A percentile compares a stretch with the other conserved stretches of the same genome.
These are phyloP conservation scores for Ceraceosorus guamensis DNA, from an alignment of 1,284 basidiomycete species.

Conservation along the genomic window DNA sequence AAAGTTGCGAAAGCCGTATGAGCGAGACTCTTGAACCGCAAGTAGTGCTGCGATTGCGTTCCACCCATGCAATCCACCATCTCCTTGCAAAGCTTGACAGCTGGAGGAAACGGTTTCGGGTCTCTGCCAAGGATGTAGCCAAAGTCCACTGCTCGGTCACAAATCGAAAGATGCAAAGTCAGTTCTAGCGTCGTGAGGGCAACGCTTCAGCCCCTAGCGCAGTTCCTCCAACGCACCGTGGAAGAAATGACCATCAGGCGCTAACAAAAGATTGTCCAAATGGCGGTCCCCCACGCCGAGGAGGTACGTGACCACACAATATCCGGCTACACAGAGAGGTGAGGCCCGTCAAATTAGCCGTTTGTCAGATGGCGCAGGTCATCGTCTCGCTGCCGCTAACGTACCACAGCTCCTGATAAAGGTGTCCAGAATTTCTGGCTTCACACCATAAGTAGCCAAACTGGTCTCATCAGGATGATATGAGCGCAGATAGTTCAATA, in stretches of 20 bases:
- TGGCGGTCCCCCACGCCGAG: conserved; percentile 96
- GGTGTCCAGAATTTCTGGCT: conserved; percentile 84
- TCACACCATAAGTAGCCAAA: conserved; percentile 83
- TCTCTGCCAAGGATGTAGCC: conserved; percentile 97
- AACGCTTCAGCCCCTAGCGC: conserved; percentile 3
- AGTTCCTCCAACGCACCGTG: conserved; percentile 34
- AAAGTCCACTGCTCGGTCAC: conserved; percentile 66
- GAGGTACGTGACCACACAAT: conserved; percentile 94
- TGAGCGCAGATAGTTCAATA: conserved; percentile 78
- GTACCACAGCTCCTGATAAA: conserved; percentile 93
- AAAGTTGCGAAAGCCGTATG: conserved; percentile 93
- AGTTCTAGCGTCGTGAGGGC: neutral
- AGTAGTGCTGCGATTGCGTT: conserved; percentile 63
- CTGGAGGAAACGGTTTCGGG: conserved; percentile 94
- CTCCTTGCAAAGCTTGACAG: conserved; percentile 96
- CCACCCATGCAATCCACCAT: conserved; percentile 99
- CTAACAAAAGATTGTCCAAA: conserved; percentile 85
- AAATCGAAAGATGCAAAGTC: neutral
- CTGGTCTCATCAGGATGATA: conserved; percentile 85
- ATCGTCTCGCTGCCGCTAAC: conserved; percentile 44
- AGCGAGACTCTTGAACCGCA: conserved; percentile 88
- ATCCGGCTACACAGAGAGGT: conserved; percentile 63
- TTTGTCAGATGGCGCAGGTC: too few relatives aligned
- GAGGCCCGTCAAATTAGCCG: neutral
- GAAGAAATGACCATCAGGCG: conserved; percentile 72